These are phyloP conservation scores for Phytophthora pluvialis DNA, from an alignment of 352 stramenopile genomes.

Conservation along the genomic window DNA sequence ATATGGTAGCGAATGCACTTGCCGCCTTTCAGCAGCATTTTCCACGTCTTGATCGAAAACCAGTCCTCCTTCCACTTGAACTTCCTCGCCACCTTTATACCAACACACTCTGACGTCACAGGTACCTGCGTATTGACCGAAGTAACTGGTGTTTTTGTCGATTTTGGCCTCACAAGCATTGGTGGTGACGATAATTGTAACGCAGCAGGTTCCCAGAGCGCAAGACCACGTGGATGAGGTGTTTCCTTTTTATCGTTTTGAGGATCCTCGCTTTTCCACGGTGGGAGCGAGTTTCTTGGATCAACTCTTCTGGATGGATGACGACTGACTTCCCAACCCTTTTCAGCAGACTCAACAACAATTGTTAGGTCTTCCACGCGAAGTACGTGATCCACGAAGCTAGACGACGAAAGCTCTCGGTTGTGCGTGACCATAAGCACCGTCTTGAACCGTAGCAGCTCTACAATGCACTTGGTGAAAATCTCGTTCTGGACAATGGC, in stretches of 20 bases:
- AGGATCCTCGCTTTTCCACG: conserved; percentile 28
- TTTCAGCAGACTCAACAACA: conserved; percentile 34
- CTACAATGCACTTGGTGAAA: conserved; percentile 60
- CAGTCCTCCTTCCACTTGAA: conserved; percentile 39
- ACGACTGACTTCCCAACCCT: conserved; percentile 28
- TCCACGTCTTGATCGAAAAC: conserved; percentile 39
- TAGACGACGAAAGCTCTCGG: conserved; percentile 51
- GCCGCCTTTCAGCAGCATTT: conserved; percentile 28
- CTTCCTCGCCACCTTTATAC: conserved; percentile 24
- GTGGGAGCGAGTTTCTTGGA: conserved; percentile 38
- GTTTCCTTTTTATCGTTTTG: neutral
- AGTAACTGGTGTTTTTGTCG: conserved; percentile 4
- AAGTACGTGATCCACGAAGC: conserved; percentile 50
- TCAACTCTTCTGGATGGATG: conserved; percentile 32
- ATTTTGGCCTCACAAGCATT: conserved; percentile 7
- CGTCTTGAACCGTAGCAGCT: conserved; percentile 59
- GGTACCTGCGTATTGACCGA: conserved; percentile 20
- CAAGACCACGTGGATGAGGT: conserved; percentile 11
- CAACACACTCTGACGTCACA: conserved; percentile 36
- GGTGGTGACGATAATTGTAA: conserved; percentile 4
- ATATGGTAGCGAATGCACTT: conserved; percentile 36
- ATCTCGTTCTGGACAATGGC: conserved; percentile 66
- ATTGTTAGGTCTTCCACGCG: conserved; percentile 41
- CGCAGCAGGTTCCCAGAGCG: conserved; percentile 32
- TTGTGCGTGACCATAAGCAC: conserved; percentile 65